Percentiles rank a stretch among this genome's conserved stretches.
These are phyloP conservation scores for Paecilomyces sp. DNA, from an alignment of 2,329 filamentous ascomycete species.

Conservation along the genomic window DNA sequence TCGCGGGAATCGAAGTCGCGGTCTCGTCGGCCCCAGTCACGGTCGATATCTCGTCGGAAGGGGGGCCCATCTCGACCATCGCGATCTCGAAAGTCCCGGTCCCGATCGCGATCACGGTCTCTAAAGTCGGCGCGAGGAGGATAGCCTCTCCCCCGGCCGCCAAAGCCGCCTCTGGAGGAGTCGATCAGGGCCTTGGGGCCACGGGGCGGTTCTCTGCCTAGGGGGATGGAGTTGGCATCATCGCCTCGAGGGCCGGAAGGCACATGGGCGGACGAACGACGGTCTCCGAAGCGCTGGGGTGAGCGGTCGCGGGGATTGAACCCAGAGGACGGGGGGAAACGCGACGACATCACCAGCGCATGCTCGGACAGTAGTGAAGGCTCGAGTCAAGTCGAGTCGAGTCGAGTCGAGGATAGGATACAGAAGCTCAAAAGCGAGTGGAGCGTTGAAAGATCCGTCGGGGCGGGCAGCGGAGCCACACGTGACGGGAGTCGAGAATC, in stretches of 20 bases:
- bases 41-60: conserved; percentile 35
- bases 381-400: too few relatives aligned
- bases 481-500: not conserved
- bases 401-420: too few relatives aligned
- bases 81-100: conserved; percentile 19
- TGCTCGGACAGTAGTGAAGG: conserved; percentile 17
- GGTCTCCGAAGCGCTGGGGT: conserved; percentile 63
- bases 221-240: conserved; percentile 49
- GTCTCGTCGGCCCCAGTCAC: conserved; percentile 41
- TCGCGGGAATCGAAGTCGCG: conserved; percentile 40
- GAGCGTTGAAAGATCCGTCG: too few relatives aligned
- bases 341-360: conserved; percentile 47
- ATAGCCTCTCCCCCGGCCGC: conserved; percentile 56
- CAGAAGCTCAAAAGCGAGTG: too few relatives aligned
- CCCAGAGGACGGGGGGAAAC: conserved; percentile 58
- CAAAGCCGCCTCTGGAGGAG: conserved; percentile 46
- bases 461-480: too few relatives aligned
- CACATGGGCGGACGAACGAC: conserved; percentile 60
- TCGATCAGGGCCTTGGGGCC: conserved; percentile 76
- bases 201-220: conserved; percentile 65
- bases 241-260: conserved; percentile 47
- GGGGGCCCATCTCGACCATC: conserved; percentile 25
- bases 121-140: conserved; percentile 54
- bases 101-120: conserved; percentile 36
- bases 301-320: conserved; percentile 61